Evolutionary conservation across 805 yeast species (phyloP).

Genomic region (Starmerella tilneyi): DNA sequence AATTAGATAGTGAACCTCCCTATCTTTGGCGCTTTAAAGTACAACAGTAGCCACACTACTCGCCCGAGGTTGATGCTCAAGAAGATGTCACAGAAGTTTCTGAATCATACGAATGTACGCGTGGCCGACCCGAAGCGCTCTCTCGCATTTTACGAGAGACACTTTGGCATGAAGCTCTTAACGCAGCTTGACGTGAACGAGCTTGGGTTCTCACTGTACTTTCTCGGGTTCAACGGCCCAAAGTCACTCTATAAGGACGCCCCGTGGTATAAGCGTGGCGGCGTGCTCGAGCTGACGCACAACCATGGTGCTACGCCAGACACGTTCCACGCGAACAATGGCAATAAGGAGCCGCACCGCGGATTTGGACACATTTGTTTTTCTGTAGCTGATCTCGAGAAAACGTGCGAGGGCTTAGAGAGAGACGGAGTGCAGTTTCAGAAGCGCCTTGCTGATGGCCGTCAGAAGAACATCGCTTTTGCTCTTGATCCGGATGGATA

Average conservation of each 20-base stretch:
- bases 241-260: constrained; percentile 33
- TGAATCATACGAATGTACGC: constrained; percentile 46
- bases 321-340: constrained; percentile 56
- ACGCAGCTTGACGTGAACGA: constrained; percentile 44
- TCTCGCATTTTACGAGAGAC: constrained; percentile 58
- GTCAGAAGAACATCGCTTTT: constrained; percentile 88
- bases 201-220: constrained; percentile 54
- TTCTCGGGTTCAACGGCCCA: constrained; percentile 48
- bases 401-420: constrained; percentile 49
- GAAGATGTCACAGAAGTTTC: constrained; percentile 9
- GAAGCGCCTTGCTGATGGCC: constrained; percentile 78
- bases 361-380: constrained; percentile 94
- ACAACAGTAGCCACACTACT: too few relatives aligned
- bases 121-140: constrained; percentile 71
- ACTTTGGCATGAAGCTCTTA: constrained; percentile 63
- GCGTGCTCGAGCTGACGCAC: constrained; percentile 77
- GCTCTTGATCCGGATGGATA: constrained; percentile 93
- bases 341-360: constrained; percentile 72
- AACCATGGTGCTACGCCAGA: constrained; percentile 54
- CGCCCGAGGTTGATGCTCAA: neutral
- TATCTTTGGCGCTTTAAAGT: neutral
- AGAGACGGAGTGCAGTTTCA: constrained; percentile 60
- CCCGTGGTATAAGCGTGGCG: constrained; percentile 39
- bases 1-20: neutral
- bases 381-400: constrained; percentile 68